Percentiles rank a stretch among this genome's conserved stretches.
Evolutionary conservation across 805 yeast genomes (phyloP).

Genomic region (Zygoascus bituminiphila): DNA sequence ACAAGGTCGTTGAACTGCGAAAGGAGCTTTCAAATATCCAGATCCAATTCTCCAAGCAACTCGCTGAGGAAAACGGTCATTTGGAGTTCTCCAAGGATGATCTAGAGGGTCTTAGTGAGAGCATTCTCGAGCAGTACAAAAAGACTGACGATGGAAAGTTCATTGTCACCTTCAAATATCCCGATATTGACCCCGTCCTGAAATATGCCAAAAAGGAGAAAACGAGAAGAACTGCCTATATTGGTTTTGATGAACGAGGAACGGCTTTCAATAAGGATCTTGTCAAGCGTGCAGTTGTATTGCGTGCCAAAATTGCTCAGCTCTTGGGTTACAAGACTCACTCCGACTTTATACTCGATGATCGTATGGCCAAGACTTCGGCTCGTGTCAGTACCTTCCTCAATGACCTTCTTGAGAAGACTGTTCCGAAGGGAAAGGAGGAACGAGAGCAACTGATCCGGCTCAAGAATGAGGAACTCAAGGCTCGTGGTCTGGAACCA

Average conservation of each 20-base stretch:
- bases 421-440: conserved; percentile 49
- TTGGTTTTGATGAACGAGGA: conserved; percentile 62
- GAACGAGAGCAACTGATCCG: conserved; percentile 43
- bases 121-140: conserved; percentile 44
- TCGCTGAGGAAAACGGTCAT: conserved; percentile 62
- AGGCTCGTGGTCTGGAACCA: conserved; percentile 35
- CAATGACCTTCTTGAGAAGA: conserved; percentile 49
- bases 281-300: conserved; percentile 48
- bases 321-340: conserved; percentile 59
- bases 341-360: conserved; percentile 65
- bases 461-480: conserved; percentile 48
- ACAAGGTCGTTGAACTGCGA: conserved; percentile 48
- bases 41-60: conserved; percentile 52
- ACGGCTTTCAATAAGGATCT: conserved; percentile 47
- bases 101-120: conserved; percentile 65
- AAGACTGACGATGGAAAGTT: conserved; percentile 36
- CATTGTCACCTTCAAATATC: conserved; percentile 74
- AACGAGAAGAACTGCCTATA: conserved; percentile 58
- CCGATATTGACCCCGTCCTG: conserved; percentile 70
- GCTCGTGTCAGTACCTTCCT: conserved; percentile 54
- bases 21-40: conserved; percentile 51
- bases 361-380: conserved; percentile 70
- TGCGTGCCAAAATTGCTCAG: conserved; percentile 55
- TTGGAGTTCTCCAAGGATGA: conserved; percentile 54
- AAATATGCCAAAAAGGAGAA: conserved; percentile 57